phyloP scores from a whole-genome alignment of 345 rosid species.

The Punica granatum region DNA sequence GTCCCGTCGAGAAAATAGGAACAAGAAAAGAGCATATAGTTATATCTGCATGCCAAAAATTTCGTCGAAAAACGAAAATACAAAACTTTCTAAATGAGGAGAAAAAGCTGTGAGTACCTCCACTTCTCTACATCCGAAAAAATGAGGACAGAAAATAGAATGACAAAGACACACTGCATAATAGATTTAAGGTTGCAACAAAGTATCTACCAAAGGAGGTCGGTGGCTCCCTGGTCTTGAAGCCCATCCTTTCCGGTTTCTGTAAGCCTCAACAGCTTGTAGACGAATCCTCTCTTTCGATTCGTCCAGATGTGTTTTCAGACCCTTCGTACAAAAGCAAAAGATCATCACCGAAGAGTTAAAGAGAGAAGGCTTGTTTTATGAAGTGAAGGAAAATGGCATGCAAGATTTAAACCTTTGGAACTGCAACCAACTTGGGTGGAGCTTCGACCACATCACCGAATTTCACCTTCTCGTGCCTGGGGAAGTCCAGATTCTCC shows the following conservation, averaged over 20 bases:
- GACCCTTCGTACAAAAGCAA: constrained; percentile 29
- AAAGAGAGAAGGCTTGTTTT: neutral
- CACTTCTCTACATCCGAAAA: too few species aligned
- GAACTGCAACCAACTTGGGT: constrained; percentile 52
- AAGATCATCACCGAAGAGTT: neutral
- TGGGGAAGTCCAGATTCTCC: constrained; percentile 53
- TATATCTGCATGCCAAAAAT: neutral
- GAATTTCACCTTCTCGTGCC: constrained; percentile 55
- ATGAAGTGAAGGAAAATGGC: neutral
- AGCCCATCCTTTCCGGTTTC: constrained; percentile 63
- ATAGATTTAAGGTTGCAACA: constrained; percentile 8
- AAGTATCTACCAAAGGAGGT: constrained; percentile 23
- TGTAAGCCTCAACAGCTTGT: constrained; percentile 70
- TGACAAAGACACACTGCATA: neutral
- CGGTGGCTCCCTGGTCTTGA: constrained; percentile 59
- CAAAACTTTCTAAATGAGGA: neutral
- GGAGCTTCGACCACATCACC: constrained; percentile 92
- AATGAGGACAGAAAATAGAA: neutral
- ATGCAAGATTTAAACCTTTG: constrained; percentile 40
- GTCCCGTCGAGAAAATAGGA: neutral
- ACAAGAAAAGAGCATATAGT: neutral
- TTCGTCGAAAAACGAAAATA: neutral
- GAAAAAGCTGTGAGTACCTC: neutral
- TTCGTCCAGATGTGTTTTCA: constrained; percentile 37
- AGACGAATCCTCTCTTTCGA: constrained; percentile 67